These are phyloP conservation scores for Eucalyptus cladocalyx DNA, from an alignment of 345 rosid species.

Conservation along the genomic window DNA sequence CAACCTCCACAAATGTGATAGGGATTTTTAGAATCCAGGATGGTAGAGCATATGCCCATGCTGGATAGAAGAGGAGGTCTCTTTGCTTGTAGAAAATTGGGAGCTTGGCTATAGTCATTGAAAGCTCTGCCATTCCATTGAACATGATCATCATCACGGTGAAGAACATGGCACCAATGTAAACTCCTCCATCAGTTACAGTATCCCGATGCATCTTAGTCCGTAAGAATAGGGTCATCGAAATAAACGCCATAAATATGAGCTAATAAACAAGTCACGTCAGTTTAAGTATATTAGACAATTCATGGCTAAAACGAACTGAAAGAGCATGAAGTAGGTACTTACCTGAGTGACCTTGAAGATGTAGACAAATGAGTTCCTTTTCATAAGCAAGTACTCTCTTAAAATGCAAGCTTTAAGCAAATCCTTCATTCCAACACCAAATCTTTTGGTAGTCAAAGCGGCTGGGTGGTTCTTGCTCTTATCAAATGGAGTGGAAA, in stretches of 20 bases:
- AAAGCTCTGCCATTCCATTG: conserved; percentile 12
- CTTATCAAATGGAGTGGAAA: conserved; percentile 35
- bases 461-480: conserved; percentile 48
- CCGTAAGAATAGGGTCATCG: conserved; percentile 24
- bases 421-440: conserved; percentile 35
- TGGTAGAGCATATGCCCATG: conserved; percentile 33
- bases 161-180: conserved; percentile 24
- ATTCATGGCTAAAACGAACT: not conserved
- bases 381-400: conserved; percentile 50
- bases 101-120: conserved; percentile 26
- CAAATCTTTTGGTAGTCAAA: conserved; percentile 27
- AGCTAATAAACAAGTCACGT: not conserved
- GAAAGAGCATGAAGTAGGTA: not conserved
- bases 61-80: conserved; percentile 26
- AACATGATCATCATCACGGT: conserved; percentile 8
- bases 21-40: conserved; percentile 14
- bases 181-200: conserved; percentile 8
- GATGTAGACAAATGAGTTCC: conserved; percentile 39
- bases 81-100: conserved; percentile 44
- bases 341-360: conserved; percentile 46
- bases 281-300: not conserved
- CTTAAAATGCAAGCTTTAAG: conserved; percentile 41
- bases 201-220: conserved; percentile 9
- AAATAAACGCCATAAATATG: conserved; percentile 1
- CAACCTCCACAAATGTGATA: not conserved